These are phyloP conservation scores for Ilex aquifolium DNA, from an alignment of 257 asterid genomes.

Conservation along the genomic window DNA sequence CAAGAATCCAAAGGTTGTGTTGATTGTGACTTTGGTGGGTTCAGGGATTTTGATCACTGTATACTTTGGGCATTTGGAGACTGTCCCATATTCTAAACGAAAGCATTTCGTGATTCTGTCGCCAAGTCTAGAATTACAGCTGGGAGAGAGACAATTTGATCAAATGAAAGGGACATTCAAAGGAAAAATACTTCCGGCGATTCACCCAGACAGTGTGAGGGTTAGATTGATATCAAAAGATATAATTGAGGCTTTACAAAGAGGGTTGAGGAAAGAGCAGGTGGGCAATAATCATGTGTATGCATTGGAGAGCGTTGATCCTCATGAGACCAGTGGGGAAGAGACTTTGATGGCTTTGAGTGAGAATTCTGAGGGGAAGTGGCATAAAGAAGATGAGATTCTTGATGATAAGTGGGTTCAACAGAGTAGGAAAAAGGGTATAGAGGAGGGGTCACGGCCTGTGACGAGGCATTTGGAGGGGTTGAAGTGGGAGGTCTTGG, in stretches of 20 bases:
- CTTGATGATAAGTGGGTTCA: conserved; percentile 87
- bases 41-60: conserved; percentile 63
- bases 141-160: conserved; percentile 65
- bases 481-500: conserved; percentile 84
- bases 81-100: conserved; percentile 78
- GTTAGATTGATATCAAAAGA: conserved; percentile 61
- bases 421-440: conserved; percentile 67
- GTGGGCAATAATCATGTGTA: conserved; percentile 73
- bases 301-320: conserved; percentile 27
- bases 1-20: conserved; percentile 48
- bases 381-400: conserved; percentile 77
- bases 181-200: conserved; percentile 76
- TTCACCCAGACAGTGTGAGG: conserved; percentile 86
- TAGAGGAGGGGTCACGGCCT: conserved; percentile 43
- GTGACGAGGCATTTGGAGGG: conserved; percentile 69
- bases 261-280: conserved; percentile 69
- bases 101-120: conserved; percentile 85
- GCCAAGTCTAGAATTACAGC: conserved; percentile 36
- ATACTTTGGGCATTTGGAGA: conserved; percentile 72
- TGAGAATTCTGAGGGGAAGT: conserved; percentile 41
- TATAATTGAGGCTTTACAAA: conserved; percentile 67
- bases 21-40: conserved; percentile 38
- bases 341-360: conserved; percentile 33
- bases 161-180: conserved; percentile 40
- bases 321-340: conserved; percentile 20